phyloP scores from a whole-genome alignment of 1,139 yeast genomes.

The Casaregolazyma lundiana region DNA sequence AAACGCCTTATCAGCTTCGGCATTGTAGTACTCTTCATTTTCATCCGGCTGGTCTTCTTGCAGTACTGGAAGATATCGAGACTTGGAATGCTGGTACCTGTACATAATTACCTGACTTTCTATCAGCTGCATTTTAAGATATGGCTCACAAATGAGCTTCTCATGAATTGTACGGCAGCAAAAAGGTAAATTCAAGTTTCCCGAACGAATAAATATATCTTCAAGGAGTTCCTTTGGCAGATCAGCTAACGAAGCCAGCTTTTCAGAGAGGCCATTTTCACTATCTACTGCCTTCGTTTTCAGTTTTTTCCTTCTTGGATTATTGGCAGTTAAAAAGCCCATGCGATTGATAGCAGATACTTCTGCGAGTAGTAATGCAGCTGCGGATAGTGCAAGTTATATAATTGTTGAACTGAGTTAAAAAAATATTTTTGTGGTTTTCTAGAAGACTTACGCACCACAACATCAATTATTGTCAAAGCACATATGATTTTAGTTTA shows the following conservation, averaged over 20 bases:
- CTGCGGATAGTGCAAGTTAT: too few species aligned
- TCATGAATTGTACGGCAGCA: constrained; percentile 11
- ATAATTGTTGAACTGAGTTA: too few species aligned
- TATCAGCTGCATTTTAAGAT: constrained; percentile 9
- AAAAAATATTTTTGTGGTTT: not conserved
- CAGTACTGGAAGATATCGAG: not conserved
- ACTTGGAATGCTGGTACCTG: too few species aligned
- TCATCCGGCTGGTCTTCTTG: too few species aligned
- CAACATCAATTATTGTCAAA: too few species aligned
- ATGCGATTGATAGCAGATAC: not conserved
- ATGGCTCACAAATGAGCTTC: constrained; percentile 13
- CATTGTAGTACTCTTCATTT: too few species aligned
- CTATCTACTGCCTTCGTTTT: not conserved
- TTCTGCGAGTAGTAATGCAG: too few species aligned
- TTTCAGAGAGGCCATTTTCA: not conserved
- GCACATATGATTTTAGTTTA: too few species aligned
- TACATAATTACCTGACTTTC: not conserved
- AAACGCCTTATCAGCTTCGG: too few species aligned
- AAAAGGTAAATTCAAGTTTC: constrained; percentile 13
- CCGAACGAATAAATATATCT: constrained; percentile 16
- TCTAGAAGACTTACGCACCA: too few species aligned
- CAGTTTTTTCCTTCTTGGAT: constrained; percentile 8
- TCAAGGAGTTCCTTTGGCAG: constrained; percentile 21
- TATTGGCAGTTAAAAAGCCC: constrained; percentile 10
- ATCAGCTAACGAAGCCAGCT: constrained; percentile 12